Percentiles rank a stretch among this genome's conserved stretches.
Conservation (phyloP, 169 alveolate genomes). For the Plasmodium cynomolgi region DNA sequence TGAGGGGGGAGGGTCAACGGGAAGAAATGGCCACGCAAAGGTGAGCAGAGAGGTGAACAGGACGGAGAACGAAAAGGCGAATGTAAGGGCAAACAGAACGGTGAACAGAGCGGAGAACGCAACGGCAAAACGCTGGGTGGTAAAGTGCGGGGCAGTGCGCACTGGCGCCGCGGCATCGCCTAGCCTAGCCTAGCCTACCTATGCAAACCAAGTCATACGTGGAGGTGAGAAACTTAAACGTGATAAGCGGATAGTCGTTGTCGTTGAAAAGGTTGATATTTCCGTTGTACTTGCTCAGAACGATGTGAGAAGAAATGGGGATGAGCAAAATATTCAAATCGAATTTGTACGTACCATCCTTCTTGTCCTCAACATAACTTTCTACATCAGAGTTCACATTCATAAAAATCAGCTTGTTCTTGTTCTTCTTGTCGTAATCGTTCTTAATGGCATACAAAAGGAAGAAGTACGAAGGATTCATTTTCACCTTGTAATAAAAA, state of each 20-base stretch:
- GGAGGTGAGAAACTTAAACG: conserved; percentile 45
- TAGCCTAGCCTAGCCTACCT: neutral
- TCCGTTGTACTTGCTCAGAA: conserved; percentile 34
- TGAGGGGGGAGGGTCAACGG: too few relatives aligned
- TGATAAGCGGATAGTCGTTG: conserved; percentile 51
- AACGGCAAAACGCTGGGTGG: neutral
- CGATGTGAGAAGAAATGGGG: conserved; percentile 41
- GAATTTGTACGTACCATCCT: conserved; percentile 7
- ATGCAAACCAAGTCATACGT: conserved; percentile 51
- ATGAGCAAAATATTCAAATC: conserved; percentile 30
- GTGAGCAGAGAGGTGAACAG: neutral
- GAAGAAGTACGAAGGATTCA: conserved; percentile 52
- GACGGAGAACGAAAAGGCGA: too few relatives aligned
- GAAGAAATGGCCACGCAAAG: neutral
- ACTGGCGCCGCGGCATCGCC: neutral
- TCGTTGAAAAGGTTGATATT: conserved; percentile 55
- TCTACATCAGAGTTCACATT: conserved; percentile 55
- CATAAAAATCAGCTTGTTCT: conserved; percentile 63
- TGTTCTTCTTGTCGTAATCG: conserved; percentile 61
- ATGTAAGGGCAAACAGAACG: too few relatives aligned
- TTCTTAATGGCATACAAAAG: conserved; percentile 59
- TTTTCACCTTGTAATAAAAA: conserved; percentile 49
- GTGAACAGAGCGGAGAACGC: too few relatives aligned
- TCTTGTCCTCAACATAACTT: conserved; percentile 61
- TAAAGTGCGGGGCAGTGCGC: neutral